phyloP scores from a whole-genome alignment of 345 rosid species.

The Ricinus communis region DNA sequence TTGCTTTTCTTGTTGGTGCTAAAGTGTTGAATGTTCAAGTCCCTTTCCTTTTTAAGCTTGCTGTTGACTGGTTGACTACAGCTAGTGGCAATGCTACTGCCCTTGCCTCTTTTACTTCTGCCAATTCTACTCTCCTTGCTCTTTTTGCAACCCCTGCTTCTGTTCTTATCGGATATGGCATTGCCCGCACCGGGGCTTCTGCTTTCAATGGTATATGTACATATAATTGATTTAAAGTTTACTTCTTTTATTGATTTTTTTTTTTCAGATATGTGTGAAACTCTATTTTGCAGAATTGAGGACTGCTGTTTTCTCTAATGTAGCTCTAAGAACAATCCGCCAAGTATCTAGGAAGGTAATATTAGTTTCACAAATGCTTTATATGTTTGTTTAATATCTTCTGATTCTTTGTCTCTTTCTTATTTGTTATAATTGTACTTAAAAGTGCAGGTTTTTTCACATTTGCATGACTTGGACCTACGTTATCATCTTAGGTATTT shows the following conservation, averaged over 20 bases:
- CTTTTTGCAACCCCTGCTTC: slow-evolving; percentile 85
- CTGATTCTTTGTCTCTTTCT: neutral
- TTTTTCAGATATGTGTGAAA: slow-evolving; percentile 1
- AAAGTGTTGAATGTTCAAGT: slow-evolving; percentile 92
- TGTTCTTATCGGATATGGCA: slow-evolving; percentile 86
- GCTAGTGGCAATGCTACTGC: slow-evolving; percentile 54
- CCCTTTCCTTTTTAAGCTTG: slow-evolving; percentile 87
- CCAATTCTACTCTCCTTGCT: slow-evolving; percentile 60
- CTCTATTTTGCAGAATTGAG: slow-evolving; percentile 66
- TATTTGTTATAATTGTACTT: neutral
- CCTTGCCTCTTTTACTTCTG: slow-evolving; percentile 51
- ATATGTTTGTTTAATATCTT: neutral
- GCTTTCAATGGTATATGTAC: slow-evolving; percentile 98
- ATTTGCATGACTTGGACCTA: slow-evolving; percentile 91
- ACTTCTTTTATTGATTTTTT: neutral
- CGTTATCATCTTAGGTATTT: slow-evolving; percentile 84
- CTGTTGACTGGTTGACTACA: slow-evolving; percentile 85
- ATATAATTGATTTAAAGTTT: too few relatives aligned
- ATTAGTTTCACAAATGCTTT: neutral
- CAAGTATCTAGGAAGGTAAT: slow-evolving; percentile 87
- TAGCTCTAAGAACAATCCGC: slow-evolving; percentile 84
- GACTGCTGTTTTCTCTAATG: slow-evolving; percentile 94
- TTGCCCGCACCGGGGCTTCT: slow-evolving; percentile 77
- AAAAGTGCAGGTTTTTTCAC: slow-evolving; percentile 72
- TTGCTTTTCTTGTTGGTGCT: slow-evolving; percentile 86